Base-by-base conservation (phyloP, 2,329 filamentous ascomycete genomes). In the Shiraia sp. region DNA sequence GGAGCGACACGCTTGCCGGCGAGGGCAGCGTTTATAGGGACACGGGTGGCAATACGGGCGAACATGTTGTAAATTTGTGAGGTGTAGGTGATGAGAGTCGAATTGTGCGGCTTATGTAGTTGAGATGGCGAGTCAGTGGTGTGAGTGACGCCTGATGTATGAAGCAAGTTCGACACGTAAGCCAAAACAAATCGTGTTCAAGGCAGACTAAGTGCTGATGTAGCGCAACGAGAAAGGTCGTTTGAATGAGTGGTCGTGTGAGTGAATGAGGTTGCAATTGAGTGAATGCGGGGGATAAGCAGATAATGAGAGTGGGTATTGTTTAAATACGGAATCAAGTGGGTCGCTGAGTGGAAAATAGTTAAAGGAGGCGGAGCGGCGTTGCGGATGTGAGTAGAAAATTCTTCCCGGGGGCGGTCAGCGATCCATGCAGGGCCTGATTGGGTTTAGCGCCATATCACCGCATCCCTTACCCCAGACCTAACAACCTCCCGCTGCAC, bases 31-130 rank as follows among this genome's bases (percentile, higher is more conserved):
- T n/a, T n/a, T n/a, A 55, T 48, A 31, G 58, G 57, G 53, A 57
- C 51, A 36, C 61, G 59, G 39, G 53, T 36, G 41, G 53, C 32
- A 30, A 56, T 26, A 33, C 42, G 45, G 14, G 50, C 43, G 42
- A 59, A 46, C 54, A 58, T 53, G 26, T 38, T 27, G 34, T 33
- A 10, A 19, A 16, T 25, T 15, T 30, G 10, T 19, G 41, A 32
- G 14, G 25, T 31, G 10, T 13, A 13, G 26, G 28, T 36, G 32
- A 10, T 9, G 10, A 27, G 26, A n/a, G 32, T 17, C 5, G 23
- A 41, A 17, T 15, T 25, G 36, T 7, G 10, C 9, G 12, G n/a
- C 28, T 37, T 45, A 32, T 35, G 15, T 38, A 37, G 31, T 23
- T 16, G 23, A 13, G 19, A 10, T 15, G 14, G 31, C 40, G 35